These are phyloP conservation scores for Lecanosticta acicola DNA, from an alignment of 2,329 filamentous ascomycete genomes.

Conservation along the genomic window DNA sequence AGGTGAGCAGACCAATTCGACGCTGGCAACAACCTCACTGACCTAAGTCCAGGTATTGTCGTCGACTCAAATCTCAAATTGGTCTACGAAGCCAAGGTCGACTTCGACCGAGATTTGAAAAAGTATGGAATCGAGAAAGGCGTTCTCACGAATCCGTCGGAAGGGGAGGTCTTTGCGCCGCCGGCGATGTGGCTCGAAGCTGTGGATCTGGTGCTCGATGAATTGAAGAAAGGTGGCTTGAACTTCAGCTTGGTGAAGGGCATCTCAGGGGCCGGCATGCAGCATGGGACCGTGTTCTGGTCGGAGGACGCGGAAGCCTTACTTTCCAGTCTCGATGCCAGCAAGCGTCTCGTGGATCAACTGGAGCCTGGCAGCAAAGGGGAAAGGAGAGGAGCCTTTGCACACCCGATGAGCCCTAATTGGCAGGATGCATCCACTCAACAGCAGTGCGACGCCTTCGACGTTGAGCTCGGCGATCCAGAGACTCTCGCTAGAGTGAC, in stretches of 20 bases:
- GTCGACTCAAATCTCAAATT: slow-evolving; percentile 78
- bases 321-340: slow-evolving; percentile 56
- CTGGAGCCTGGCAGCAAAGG: slow-evolving; percentile 44
- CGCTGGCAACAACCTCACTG: neutral
- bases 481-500: slow-evolving; percentile 70
- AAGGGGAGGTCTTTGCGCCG: slow-evolving; percentile 86
- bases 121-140: slow-evolving; percentile 73
- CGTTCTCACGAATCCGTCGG: slow-evolving; percentile 72
- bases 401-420: slow-evolving; percentile 84
- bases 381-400: slow-evolving; percentile 56
- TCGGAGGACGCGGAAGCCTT: slow-evolving; percentile 60
- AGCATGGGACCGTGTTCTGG: slow-evolving; percentile 98
- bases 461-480: slow-evolving; percentile 61
- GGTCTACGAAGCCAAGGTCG: slow-evolving; percentile 79
- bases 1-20: slow-evolving; percentile 72
- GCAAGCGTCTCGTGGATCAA: slow-evolving; percentile 64
- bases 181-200: slow-evolving; percentile 94
- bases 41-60: slow-evolving; percentile 60
- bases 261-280: slow-evolving; percentile 88
- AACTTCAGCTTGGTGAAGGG: slow-evolving; percentile 71
- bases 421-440: slow-evolving; percentile 98
- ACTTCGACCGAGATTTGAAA: slow-evolving; percentile 82
- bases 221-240: slow-evolving; percentile 63
- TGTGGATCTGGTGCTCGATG: slow-evolving; percentile 73
- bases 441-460: slow-evolving; percentile 82